phyloP scores from a whole-genome alignment of 176 grass and related monocot species.

The Melocanna baccifera region DNA sequence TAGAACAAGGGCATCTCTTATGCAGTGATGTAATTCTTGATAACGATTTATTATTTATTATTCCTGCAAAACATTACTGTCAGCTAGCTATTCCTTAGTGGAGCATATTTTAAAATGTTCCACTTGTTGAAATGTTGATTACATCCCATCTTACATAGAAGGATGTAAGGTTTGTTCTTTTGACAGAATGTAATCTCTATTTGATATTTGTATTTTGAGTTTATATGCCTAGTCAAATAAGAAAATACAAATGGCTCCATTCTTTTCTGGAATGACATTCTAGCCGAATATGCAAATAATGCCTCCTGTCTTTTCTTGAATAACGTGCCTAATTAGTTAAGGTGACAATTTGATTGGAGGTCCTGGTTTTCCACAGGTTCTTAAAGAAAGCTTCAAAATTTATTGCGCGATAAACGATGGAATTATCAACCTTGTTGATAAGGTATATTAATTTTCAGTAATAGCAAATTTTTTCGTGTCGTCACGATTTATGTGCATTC shows the following conservation, averaged over 20 bases:
- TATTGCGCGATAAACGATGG: too few species aligned
- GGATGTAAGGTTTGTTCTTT: background rate
- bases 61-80: background rate
- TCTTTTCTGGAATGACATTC: background rate
- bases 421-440: too few species aligned
- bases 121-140: background rate
- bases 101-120: conserved; percentile 10
- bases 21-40: background rate
- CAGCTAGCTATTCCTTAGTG: background rate
- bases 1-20: background rate
- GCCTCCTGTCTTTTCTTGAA: conserved; percentile 23
- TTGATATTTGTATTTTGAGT: background rate
- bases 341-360: background rate
- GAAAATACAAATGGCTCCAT: background rate
- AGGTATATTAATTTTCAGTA: background rate
- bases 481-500: conserved; percentile 19
- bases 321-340: background rate
- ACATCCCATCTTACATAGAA: background rate
- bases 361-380: conserved; percentile 50
- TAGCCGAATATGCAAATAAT: conserved; percentile 18
- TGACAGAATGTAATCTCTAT: background rate
- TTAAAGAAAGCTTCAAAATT: background rate
- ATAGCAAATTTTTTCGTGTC: conserved; percentile 23
- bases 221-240: background rate
- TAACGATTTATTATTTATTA: background rate